phyloP scores from a whole-genome alignment of 1,139 yeast genomes.

The Nakaseomyces delphensis region DNA sequence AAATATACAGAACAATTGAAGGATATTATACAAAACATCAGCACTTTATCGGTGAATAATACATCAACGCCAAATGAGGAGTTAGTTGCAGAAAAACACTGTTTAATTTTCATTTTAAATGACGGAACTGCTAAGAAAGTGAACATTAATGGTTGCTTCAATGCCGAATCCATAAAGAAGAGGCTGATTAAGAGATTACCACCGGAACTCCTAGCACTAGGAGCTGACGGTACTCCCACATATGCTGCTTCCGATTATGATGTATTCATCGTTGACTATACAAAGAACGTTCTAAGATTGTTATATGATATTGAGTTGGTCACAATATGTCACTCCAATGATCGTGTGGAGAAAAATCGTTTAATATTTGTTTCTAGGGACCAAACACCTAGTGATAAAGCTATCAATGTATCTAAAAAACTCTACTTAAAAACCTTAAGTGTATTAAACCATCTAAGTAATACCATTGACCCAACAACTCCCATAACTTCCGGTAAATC shows the following conservation, averaged over 20 bases:
- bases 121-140: conserved; percentile 71
- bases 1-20: conserved; percentile 30
- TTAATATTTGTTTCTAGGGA: conserved; percentile 59
- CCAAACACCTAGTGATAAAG: conserved; percentile 58
- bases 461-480: conserved; percentile 3
- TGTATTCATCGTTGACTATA: conserved; percentile 40
- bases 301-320: conserved; percentile 75
- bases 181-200: conserved; percentile 59
- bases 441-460: conserved; percentile 15
- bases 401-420: conserved; percentile 56
- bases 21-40: conserved; percentile 26
- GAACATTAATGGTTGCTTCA: conserved; percentile 71
- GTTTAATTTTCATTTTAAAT: conserved; percentile 60
- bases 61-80: conserved; percentile 22
- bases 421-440: conserved; percentile 26
- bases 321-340: conserved; percentile 70
- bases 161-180: conserved; percentile 69
- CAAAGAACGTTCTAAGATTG: conserved; percentile 40
- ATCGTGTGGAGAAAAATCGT: conserved; percentile 61
- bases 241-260: conserved; percentile 40
- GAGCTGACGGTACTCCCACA: conserved; percentile 32
- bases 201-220: conserved; percentile 16
- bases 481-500: background rate
- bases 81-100: conserved; percentile 34
- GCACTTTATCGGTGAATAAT: conserved; percentile 15